phyloP scores from a whole-genome alignment of 495 filamentous ascomycete genomes.

The Penicillium waksmanii region DNA sequence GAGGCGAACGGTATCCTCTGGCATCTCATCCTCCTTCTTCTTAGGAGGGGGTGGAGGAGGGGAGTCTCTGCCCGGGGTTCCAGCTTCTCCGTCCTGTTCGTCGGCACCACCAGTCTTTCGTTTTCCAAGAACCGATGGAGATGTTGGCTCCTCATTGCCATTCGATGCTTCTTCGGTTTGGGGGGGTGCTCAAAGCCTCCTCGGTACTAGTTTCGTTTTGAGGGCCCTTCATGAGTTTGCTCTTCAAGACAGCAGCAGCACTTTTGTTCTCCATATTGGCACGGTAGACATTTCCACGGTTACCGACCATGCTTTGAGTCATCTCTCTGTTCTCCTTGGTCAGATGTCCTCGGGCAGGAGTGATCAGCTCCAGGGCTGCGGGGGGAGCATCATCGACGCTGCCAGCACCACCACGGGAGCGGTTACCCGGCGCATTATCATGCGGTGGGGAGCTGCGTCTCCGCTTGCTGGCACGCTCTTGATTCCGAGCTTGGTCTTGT shows the following conservation, averaged over 20 bases:
- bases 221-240: slow-evolving; percentile 63
- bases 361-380: slow-evolving; percentile 60
- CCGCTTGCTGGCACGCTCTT: slow-evolving; percentile 49
- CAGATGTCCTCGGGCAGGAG: slow-evolving; percentile 58
- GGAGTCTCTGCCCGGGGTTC: slow-evolving; percentile 61
- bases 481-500: slow-evolving; percentile 58
- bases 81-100: slow-evolving; percentile 57
- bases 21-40: slow-evolving; percentile 58
- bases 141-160: slow-evolving; percentile 33
- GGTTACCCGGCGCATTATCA: slow-evolving; percentile 33
- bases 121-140: slow-evolving; percentile 59
- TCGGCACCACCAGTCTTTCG: slow-evolving; percentile 65
- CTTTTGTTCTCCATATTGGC: slow-evolving; percentile 91
- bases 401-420: slow-evolving; percentile 33
- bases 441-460: slow-evolving; percentile 52
- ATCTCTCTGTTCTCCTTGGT: slow-evolving; percentile 63
- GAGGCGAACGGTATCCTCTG: slow-evolving; percentile 80
- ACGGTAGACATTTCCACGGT: slow-evolving; percentile 71
- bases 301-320: slow-evolving; percentile 89
- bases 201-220: slow-evolving; percentile 27
- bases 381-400: slow-evolving; percentile 41
- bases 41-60: slow-evolving; percentile 43
- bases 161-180: slow-evolving; percentile 24
- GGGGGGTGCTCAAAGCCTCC: slow-evolving; percentile 15
- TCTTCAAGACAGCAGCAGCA: slow-evolving; percentile 87